A percentile compares a stretch with the other conserved stretches of the same genome.
These are phyloP conservation scores for Dioscorea cayenensis DNA, from an alignment of 116 monocot species.

Conservation along the genomic window DNA sequence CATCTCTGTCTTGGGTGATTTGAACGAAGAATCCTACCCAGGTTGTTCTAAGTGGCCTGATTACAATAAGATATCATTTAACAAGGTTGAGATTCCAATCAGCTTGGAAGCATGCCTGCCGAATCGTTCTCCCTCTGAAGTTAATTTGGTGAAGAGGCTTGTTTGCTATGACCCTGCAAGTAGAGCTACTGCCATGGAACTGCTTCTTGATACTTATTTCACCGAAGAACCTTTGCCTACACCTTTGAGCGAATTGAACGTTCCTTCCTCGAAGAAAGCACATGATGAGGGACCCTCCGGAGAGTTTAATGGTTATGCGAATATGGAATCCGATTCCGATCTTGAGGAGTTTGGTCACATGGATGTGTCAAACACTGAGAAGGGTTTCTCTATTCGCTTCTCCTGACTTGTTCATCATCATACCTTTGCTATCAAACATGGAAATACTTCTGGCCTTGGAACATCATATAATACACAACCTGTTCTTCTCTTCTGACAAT, in stretches of 20 bases:
- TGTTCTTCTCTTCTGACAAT: too few relatives aligned
- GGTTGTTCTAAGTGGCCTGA: conserved; percentile 79
- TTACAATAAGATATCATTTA: conserved; percentile 68
- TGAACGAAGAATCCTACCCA: conserved; percentile 59
- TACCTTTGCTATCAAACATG: too few relatives aligned
- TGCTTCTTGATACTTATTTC: conserved; percentile 65
- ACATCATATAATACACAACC: too few relatives aligned
- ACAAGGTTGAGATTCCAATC: conserved; percentile 50
- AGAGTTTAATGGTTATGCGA: conserved; percentile 6
- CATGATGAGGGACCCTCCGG: conserved; percentile 40
- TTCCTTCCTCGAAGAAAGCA: conserved; percentile 39
- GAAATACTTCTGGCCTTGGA: too few relatives aligned
- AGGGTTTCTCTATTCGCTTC: conserved; percentile 32
- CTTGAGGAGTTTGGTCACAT: conserved; percentile 57
- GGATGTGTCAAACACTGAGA: conserved; percentile 46
- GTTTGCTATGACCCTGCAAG: conserved; percentile 54
- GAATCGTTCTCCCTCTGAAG: conserved; percentile 36
- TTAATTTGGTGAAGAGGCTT: conserved; percentile 49
- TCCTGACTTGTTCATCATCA: neutral
- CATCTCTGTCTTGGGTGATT: conserved; percentile 60
- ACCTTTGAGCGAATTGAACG: conserved; percentile 41
- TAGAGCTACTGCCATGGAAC: conserved; percentile 50
- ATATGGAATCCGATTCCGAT: conserved; percentile 48
- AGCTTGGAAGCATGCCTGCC: conserved; percentile 57
- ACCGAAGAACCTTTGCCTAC: conserved; percentile 57